Evolutionary conservation across 1,139 yeast genomes (phyloP).

Genomic region (Hemisphaericaspora xylofermentans): DNA sequence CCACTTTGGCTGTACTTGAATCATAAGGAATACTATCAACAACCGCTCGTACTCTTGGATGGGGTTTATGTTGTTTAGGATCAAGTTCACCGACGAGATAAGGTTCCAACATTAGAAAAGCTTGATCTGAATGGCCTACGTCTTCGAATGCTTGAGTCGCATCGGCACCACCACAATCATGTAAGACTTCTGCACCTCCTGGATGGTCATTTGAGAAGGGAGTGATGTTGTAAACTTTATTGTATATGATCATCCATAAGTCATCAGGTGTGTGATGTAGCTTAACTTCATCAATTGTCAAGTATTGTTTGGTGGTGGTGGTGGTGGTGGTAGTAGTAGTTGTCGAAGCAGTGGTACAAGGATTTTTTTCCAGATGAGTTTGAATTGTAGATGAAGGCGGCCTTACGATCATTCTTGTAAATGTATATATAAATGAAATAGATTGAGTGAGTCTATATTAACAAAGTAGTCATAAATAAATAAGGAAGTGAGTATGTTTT

Average conservation of each 20-base stretch:
- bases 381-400: background rate
- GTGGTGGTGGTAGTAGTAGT: too few relatives aligned
- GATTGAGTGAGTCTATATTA: background rate
- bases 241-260: slow-evolving; percentile 67
- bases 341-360: too few relatives aligned
- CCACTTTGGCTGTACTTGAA: background rate
- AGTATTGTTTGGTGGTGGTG: background rate
- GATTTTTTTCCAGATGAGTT: background rate
- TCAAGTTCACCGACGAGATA: slow-evolving; percentile 35
- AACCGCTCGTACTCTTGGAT: background rate
- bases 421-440: too few relatives aligned
- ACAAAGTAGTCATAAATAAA: background rate
- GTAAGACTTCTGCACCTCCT: slow-evolving; percentile 67
- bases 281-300: slow-evolving; percentile 38
- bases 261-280: slow-evolving; percentile 47
- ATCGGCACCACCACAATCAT: slow-evolving; percentile 73
- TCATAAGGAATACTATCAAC: background rate
- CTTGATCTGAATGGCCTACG: slow-evolving; percentile 49
- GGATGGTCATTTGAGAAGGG: slow-evolving; percentile 54
- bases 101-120: slow-evolving; percentile 40
- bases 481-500: too few relatives aligned
- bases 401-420: background rate
- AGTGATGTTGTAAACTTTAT: slow-evolving; percentile 61
- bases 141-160: slow-evolving; percentile 62
- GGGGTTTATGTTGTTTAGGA: slow-evolving; percentile 17